Percentiles rank a stretch among this genome's conserved stretches.
phyloP scores from a whole-genome alignment of 2,329 filamentous ascomycete species.

The Fusarium sacchari region DNA sequence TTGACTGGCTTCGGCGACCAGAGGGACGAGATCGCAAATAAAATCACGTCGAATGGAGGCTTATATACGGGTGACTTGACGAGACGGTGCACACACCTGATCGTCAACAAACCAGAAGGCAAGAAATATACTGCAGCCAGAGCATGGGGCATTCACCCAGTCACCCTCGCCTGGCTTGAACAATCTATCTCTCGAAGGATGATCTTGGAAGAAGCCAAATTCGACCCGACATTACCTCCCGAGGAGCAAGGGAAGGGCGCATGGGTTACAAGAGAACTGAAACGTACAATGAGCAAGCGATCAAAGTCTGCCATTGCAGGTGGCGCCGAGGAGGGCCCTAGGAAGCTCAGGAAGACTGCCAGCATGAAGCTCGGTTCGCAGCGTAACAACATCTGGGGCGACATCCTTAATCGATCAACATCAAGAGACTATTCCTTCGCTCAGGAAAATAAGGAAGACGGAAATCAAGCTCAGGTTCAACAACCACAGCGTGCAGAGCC shows the following conservation, averaged over 20 bases:
- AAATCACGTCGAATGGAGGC: constrained; percentile 77
- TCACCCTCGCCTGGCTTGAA: constrained; percentile 85
- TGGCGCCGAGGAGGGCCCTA: constrained; percentile 66
- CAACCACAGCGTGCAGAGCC: constrained; percentile 11
- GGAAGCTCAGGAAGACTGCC: constrained; percentile 88
- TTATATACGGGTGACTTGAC: constrained; percentile 89
- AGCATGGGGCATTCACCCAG: constrained; percentile 81
- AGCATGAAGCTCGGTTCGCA: constrained; percentile 86
- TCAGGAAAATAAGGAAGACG: constrained; percentile 30
- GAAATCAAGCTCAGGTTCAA: constrained; percentile 11
- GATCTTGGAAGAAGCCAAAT: constrained; percentile 87
- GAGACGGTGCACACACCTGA: constrained; percentile 85
- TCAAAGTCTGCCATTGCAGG: constrained; percentile 59
- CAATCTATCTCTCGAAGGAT: constrained; percentile 87
- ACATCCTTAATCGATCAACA: constrained; percentile 72
- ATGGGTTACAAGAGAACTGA: constrained; percentile 67
- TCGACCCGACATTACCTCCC: constrained; percentile 76
- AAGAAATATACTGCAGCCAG: constrained; percentile 92
- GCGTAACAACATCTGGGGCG: constrained; percentile 87
- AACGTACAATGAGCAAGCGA: constrained; percentile 67
- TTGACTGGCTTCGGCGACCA: constrained; percentile 70
- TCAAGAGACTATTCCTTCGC: constrained; percentile 50
- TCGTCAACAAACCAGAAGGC: constrained; percentile 81
- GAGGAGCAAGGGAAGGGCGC: constrained; percentile 81
- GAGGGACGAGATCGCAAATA: constrained; percentile 75